Conservation (phyloP, 139 green algal species). For the Pleodorina starrii region DNA sequence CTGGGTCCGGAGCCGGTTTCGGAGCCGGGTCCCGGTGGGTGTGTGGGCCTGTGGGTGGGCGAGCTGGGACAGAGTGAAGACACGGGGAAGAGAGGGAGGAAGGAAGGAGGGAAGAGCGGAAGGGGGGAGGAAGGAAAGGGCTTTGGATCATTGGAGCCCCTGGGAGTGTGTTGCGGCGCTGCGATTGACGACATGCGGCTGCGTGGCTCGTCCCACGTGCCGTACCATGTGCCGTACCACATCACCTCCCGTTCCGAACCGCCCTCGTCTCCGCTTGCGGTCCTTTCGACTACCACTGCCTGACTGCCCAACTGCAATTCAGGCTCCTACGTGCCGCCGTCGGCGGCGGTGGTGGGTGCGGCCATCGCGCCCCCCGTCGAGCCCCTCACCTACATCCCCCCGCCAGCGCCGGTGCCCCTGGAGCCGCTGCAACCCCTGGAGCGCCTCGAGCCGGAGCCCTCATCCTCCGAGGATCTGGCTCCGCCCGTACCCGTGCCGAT, state of each 20-base stretch:
- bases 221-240: neutral
- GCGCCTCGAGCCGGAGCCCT: no score
- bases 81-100: neutral
- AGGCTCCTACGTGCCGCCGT: neutral
- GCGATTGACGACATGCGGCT: neutral
- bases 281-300: no score
- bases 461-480: neutral
- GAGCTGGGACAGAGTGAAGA: neutral
- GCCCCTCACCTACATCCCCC: neutral
- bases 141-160: neutral
- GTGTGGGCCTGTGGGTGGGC: neutral
- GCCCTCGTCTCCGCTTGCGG: no score
- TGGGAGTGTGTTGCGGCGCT: neutral
- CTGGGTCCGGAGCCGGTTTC: neutral
- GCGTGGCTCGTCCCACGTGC: neutral
- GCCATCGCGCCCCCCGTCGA: neutral
- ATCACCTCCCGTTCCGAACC: no score
- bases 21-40: neutral
- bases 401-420: neutral
- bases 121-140: neutral
- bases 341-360: neutral
- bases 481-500: neutral
- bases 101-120: neutral
- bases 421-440: no score
- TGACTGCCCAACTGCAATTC: no score